Conservation (phyloP, 192 early-diverging fungal genomes). For the Podila minutissima region DNA sequence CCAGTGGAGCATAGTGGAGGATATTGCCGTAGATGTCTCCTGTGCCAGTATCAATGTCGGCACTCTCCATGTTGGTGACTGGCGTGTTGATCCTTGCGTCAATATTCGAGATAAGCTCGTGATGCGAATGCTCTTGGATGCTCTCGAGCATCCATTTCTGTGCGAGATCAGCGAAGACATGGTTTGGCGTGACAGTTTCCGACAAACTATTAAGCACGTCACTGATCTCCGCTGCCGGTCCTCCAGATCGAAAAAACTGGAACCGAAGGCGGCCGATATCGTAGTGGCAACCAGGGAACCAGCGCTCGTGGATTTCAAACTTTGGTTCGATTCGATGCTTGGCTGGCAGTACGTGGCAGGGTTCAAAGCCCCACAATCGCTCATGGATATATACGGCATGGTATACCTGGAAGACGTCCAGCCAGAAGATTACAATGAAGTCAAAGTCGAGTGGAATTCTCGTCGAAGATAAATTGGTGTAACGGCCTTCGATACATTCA, state of each 20-base stretch:
- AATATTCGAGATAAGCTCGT: background rate
- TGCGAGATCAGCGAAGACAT: slow-evolving; percentile 4
- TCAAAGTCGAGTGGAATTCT: too few species aligned
- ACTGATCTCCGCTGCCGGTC: too few species aligned
- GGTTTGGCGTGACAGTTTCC: background rate
- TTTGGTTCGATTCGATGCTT: background rate
- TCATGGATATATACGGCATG: slow-evolving; percentile 16
- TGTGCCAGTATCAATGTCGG: background rate
- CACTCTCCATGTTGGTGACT: background rate
- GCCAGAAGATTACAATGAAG: slow-evolving; percentile 3
- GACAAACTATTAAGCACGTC: background rate
- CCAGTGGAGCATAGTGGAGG: background rate
- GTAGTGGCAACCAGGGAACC: slow-evolving; percentile 29
- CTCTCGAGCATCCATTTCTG: slow-evolving; percentile 20
- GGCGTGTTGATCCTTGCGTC: background rate
- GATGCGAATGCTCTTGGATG: background rate
- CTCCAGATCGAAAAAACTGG: slow-evolving; percentile 11
- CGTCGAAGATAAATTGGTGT: too few species aligned
- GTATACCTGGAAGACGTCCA: slow-evolving; percentile 8
- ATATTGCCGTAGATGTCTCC: slow-evolving; percentile 8
- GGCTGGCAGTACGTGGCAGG: slow-evolving; percentile 10
- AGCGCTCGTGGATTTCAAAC: slow-evolving; percentile 15
- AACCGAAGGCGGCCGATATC: slow-evolving; percentile 17
- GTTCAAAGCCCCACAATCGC: slow-evolving; percentile 17
- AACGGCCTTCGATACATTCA: too few species aligned